phyloP scores from a whole-genome alignment of 1,139 yeast genomes.

The Yamadazyma friedrichii region DNA sequence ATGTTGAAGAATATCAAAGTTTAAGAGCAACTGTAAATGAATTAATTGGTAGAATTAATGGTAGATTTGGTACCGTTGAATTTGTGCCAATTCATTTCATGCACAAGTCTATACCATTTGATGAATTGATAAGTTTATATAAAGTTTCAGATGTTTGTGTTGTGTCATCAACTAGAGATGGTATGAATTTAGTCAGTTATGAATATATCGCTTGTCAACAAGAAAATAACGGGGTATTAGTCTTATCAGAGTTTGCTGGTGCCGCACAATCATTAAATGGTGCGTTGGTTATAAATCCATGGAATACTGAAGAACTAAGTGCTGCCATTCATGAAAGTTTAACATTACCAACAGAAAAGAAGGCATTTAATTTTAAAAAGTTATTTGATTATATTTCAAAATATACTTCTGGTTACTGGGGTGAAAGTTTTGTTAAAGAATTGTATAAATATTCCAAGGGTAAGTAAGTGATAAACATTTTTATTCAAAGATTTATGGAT shows the following conservation, averaged over 20 bases:
- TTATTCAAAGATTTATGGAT: no score
- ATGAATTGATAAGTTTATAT: constrained; percentile 87
- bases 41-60: constrained; percentile 94
- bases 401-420: constrained; percentile 96
- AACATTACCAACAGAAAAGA: constrained; percentile 80
- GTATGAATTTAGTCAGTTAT: constrained; percentile 95
- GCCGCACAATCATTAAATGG: constrained; percentile 99
- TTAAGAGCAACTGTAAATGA: constrained; percentile 93
- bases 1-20: constrained; percentile 96
- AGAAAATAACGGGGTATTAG: constrained; percentile 79
- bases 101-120: constrained; percentile 88
- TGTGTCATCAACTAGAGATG: constrained; percentile 94
- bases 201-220: constrained; percentile 97
- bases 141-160: constrained; percentile 85
- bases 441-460: constrained; percentile 44
- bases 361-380: constrained; percentile 72
- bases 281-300: constrained; percentile 89
- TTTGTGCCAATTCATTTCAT: constrained; percentile 96
- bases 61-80: constrained; percentile 94
- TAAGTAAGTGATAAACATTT: constrained; percentile 4
- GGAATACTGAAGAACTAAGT: constrained; percentile 95
- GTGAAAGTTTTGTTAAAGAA: constrained; percentile 92
- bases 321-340: constrained; percentile 84
- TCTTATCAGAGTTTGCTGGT: constrained; percentile 93
- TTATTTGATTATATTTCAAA: constrained; percentile 84